Evolutionary conservation across 2,329 filamentous ascomycete genomes (phyloP), one percentile per base, ranked within the genome.

Genomic region (Penicillium sumatraense): DNA sequence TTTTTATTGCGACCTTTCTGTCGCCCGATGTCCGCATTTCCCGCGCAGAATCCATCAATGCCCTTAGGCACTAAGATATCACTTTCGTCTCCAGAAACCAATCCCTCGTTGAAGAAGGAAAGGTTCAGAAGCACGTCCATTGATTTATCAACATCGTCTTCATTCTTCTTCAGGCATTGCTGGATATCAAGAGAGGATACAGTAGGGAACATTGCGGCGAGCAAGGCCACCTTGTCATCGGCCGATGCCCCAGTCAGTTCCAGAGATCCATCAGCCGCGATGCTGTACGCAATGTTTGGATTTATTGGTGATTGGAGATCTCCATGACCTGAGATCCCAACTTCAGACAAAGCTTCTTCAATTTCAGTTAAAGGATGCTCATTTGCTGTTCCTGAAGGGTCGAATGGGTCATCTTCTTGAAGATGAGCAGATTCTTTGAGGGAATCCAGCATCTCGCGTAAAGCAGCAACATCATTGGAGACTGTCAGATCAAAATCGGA

Each of bases 71-170:
- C 70, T 5, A 77, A 66, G 16, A 76, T 72, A 29, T 73, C 75
- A 44, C 73, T 71, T 2, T 71, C 75, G 3, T 80, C 75, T 33
- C 74, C 75, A 14, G 83, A 78, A 51, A 84, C 79, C 0, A 83
- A 83, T 1, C 80, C 82, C 53, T 91, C 85, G 54, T 91, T 86
- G 4, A 97, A 86, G 67, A 88, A 91, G 18, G 89, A 86, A 13
- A 91, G 81, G 61, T 89, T 96, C 27, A 97, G 81, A 11, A 98
- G 78, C 55, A 91, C 86, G 64, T 96, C 91, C 58, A 96, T 86
- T 1, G 91, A 86, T 13, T 81, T 80, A 54, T 87, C 84, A 35
- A 90, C 83, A 61, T 91, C 85, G 0, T 87, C 85, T 10, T 83
- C 80, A 26, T 81, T 84, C 66, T 90, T 90, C 61, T 84, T 85